Conservation (phyloP, 805 yeast genomes). For the Wickerhamiella siamensis region DNA sequence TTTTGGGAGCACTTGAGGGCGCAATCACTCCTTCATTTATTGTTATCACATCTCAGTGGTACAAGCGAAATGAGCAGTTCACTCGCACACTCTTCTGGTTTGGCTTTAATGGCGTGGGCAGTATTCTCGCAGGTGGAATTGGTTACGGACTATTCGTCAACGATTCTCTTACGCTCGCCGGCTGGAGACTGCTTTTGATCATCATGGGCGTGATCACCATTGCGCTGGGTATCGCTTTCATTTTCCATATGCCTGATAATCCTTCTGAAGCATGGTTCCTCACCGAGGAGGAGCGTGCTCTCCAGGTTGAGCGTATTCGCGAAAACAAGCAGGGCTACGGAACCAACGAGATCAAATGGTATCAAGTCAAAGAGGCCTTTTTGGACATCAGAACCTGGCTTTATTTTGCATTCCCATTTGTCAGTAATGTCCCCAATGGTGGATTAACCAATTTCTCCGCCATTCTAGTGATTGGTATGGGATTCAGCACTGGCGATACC, state of each 20-base stretch:
- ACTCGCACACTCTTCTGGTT: slow-evolving; percentile 31
- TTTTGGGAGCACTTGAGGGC: slow-evolving; percentile 39
- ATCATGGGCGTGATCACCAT: slow-evolving; percentile 44
- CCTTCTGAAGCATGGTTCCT: slow-evolving; percentile 37
- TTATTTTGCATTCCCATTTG: slow-evolving; percentile 29
- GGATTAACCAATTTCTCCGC: slow-evolving; percentile 37
- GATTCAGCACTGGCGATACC: slow-evolving; percentile 18
- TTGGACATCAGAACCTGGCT: slow-evolving; percentile 38
- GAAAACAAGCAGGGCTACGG: slow-evolving; percentile 44
- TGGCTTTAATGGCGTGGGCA: slow-evolving; percentile 31
- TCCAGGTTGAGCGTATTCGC: slow-evolving; percentile 39
- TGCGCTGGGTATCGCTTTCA: slow-evolving; percentile 20
- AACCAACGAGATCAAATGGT: slow-evolving; percentile 34
- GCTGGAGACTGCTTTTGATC: slow-evolving; percentile 44
- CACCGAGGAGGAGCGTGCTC: slow-evolving; percentile 32
- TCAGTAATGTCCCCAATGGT: slow-evolving; percentile 38
- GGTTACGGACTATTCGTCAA: slow-evolving; percentile 31
- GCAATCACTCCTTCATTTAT: slow-evolving; percentile 45
- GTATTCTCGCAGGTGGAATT: slow-evolving; percentile 33
- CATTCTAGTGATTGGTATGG: slow-evolving; percentile 28
- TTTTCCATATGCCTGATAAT: slow-evolving; percentile 33
- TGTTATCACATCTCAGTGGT: slow-evolving; percentile 44
- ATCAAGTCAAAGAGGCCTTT: slow-evolving; percentile 39
- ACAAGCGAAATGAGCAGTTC: slow-evolving; percentile 35
- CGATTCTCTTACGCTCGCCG: slow-evolving; percentile 14